phyloP scores from a whole-genome alignment of 2,329 filamentous ascomycete genomes.

The Scorias spongiosa region DNA sequence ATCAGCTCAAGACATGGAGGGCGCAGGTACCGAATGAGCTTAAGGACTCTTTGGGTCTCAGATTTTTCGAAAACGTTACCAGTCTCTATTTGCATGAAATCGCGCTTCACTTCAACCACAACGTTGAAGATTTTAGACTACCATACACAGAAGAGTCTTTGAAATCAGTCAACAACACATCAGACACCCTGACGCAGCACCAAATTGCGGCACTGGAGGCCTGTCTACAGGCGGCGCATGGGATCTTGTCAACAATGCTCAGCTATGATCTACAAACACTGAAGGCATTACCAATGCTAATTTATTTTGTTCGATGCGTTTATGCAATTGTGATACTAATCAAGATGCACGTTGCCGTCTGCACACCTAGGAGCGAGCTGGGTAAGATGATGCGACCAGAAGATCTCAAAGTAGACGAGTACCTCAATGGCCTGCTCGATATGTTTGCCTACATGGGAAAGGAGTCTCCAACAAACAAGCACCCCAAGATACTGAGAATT shows the following conservation, averaged over 20 bases:
- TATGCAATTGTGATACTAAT: constrained; percentile 44
- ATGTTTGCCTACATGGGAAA: constrained; percentile 20
- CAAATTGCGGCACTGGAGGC: constrained; percentile 33
- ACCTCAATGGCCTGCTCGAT: constrained; percentile 30
- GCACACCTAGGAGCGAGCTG: constrained; percentile 31
- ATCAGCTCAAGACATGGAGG: constrained; percentile 35
- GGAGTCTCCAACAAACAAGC: constrained; percentile 19
- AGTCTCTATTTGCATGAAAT: constrained; percentile 37
- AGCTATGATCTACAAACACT: constrained; percentile 31
- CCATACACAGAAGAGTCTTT: constrained; percentile 29
- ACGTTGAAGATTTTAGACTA: constrained; percentile 29
- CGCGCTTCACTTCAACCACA: constrained; percentile 32
- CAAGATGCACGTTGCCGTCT: constrained; percentile 43
- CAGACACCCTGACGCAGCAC: constrained; percentile 28
- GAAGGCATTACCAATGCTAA: constrained; percentile 29
- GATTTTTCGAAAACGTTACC: constrained; percentile 32
- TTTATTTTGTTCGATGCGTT: constrained; percentile 35
- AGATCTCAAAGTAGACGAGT: constrained; percentile 31
- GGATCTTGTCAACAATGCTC: constrained; percentile 34
- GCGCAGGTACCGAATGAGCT: constrained; percentile 26
- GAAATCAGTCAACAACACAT: constrained; percentile 23
- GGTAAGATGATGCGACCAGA: constrained; percentile 34
- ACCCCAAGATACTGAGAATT: constrained; percentile 33
- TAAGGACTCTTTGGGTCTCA: constrained; percentile 19
- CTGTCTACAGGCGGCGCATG: constrained; percentile 30